A percentile compares a stretch with the other conserved stretches of the same genome.
These are phyloP conservation scores for Bipolaris cookei DNA, from an alignment of 2,329 filamentous ascomycete genomes.

Conservation along the genomic window DNA sequence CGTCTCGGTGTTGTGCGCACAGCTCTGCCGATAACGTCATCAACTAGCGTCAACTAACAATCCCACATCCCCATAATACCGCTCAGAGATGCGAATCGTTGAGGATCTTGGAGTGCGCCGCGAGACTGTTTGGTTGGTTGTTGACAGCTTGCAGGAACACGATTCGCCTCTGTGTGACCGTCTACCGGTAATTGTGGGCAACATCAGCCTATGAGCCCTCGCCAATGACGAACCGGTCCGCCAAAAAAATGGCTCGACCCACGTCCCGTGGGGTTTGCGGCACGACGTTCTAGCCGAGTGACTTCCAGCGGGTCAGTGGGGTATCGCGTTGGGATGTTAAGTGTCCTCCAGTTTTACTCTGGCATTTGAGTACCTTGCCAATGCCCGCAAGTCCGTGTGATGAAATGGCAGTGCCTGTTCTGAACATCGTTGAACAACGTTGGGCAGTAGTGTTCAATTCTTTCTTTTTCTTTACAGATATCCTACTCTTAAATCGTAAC, in stretches of 20 bases:
- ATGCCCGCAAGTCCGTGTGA: too few relatives aligned
- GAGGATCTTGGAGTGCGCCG: conserved; percentile 5
- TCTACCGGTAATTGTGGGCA: conserved; percentile 2
- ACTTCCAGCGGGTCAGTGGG: background rate
- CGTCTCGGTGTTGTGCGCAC: conserved; percentile 16
- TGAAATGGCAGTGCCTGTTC: background rate
- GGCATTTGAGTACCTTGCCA: background rate
- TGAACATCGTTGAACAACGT: background rate
- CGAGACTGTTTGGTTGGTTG: conserved; percentile 13
- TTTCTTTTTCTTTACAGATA: background rate
- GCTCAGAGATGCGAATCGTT: conserved; percentile 20
- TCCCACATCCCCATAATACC: conserved; percentile 20
- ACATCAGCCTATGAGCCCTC: conserved; percentile 2
- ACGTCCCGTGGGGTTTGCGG: conserved; percentile 4
- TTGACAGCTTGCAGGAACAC: conserved; percentile 11
- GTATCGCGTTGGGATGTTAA: background rate
- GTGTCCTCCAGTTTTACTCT: background rate
- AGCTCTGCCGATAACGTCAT: conserved; percentile 30
- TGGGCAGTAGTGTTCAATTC: too few relatives aligned
- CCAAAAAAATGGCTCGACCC: background rate
- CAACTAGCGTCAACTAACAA: conserved; percentile 17
- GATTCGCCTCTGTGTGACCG: conserved; percentile 14
- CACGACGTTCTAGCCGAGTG: background rate
- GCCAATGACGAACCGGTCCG: background rate
- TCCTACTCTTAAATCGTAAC: background rate